These are phyloP conservation scores for Globisporangium abappressorium DNA, from an alignment of 352 stramenopile species.

Conservation along the genomic window DNA sequence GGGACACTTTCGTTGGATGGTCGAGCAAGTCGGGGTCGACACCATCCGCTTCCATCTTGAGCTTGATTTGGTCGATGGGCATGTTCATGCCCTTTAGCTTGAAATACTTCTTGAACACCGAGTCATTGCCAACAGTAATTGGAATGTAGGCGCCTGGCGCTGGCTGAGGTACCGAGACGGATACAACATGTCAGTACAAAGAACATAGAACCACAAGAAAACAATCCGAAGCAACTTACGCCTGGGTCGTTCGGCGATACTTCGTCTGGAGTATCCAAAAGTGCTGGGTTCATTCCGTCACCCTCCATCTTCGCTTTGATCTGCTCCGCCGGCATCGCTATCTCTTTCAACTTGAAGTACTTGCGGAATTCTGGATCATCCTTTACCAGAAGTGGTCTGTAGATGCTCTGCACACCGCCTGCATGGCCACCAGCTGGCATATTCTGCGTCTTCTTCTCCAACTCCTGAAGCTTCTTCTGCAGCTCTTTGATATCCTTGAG, in stretches of 20 bases:
- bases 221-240: conserved; percentile 33
- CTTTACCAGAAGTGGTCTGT: conserved; percentile 62
- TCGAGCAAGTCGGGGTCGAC: conserved; percentile 67
- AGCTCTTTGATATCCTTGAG: conserved; percentile 74
- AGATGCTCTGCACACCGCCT: conserved; percentile 19
- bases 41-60: conserved; percentile 85
- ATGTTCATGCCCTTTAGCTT: conserved; percentile 85
- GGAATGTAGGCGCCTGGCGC: conserved; percentile 63
- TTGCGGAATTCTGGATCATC: conserved; percentile 69
- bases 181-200: background rate
- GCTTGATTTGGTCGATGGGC: conserved; percentile 77
- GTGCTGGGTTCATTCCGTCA: conserved; percentile 52
- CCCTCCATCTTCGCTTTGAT: conserved; percentile 81
- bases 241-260: conserved; percentile 76
- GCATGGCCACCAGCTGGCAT: conserved; percentile 15
- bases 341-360: conserved; percentile 84
- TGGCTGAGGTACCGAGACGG: conserved; percentile 30
- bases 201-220: background rate
- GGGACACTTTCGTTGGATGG: conserved; percentile 54
- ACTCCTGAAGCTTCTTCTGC: conserved; percentile 66
- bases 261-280: conserved; percentile 69
- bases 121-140: conserved; percentile 73
- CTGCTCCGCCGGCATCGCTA: conserved; percentile 76
- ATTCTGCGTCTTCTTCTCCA: conserved; percentile 74
- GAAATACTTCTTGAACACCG: conserved; percentile 83